Evolutionary conservation across 257 asterid genomes (phyloP).

Genomic region (Solanum sejunctum): DNA sequence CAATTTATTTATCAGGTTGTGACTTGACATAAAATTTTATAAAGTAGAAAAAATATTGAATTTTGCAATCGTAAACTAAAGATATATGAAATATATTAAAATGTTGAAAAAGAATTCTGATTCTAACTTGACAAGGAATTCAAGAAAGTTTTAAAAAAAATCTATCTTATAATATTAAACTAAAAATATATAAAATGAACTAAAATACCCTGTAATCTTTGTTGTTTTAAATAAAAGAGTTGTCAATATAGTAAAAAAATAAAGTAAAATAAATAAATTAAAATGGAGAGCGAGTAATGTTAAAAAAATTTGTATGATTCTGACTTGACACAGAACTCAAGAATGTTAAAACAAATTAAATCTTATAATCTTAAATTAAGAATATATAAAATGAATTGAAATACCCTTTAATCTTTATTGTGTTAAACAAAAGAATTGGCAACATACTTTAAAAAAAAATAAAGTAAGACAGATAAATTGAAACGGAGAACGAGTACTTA

Average conservation of each 20-base stretch:
- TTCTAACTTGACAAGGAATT: no score
- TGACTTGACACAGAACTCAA: no score
- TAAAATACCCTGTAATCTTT: fast-evolving
- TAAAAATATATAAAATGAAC: background rate
- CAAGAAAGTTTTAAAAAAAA: no score
- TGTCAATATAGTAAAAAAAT: fast-evolving
- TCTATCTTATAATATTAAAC: background rate
- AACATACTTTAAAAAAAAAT: background rate
- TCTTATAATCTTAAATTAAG: background rate
- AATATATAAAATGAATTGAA: background rate
- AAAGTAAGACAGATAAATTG: background rate
- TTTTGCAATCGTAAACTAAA: fast-evolving
- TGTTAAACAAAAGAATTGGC: background rate
- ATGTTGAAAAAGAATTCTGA: no score
- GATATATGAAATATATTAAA: background rate
- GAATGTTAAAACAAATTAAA: no score
- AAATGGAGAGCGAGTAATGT: background rate
- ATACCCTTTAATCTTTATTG: no score
- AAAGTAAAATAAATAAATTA: background rate
- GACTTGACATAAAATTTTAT: background rate
- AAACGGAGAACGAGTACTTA: background rate
- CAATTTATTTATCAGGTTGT: background rate
- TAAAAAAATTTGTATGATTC: no score
- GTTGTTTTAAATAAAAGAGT: background rate
- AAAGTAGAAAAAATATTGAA: background rate